A percentile compares a stretch with the other conserved stretches of the same genome.
phyloP scores from a whole-genome alignment of 1,139 yeast genomes.

The Sugiyamaella castrensis region DNA sequence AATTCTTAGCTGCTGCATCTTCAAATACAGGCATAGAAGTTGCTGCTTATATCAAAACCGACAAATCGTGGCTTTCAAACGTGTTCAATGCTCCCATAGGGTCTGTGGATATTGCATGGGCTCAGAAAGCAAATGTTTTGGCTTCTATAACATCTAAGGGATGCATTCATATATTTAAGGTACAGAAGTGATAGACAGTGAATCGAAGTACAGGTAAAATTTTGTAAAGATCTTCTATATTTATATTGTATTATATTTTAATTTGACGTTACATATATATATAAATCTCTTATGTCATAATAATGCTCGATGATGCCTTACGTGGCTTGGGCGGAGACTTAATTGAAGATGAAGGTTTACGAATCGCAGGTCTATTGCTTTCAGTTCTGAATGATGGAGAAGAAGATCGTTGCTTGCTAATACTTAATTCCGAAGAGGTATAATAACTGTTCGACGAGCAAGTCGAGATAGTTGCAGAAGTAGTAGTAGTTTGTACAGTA shows the following conservation, averaged over 20 bases:
- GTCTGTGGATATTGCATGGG: constrained; percentile 26
- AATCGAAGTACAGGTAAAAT: background rate
- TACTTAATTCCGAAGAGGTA: constrained; percentile 4
- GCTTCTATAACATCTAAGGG: constrained; percentile 25
- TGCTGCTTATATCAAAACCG: constrained; percentile 22
- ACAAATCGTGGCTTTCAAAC: constrained; percentile 22
- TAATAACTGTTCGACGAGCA: background rate
- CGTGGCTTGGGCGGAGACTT: constrained; percentile 23
- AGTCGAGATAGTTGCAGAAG: background rate
- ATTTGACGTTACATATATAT: background rate
- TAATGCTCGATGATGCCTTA: constrained; percentile 20
- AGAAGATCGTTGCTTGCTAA: constrained; percentile 19
- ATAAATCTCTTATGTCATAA: constrained; percentile 2
- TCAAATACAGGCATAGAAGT: constrained; percentile 22
- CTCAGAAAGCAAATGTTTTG: constrained; percentile 20
- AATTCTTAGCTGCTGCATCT: constrained; percentile 29
- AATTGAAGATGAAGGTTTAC: constrained; percentile 20
- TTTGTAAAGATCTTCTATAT: background rate
- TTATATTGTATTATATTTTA: constrained; percentile 6
- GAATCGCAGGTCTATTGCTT: constrained; percentile 30
- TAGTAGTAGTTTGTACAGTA: constrained; percentile 21
- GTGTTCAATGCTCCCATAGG: constrained; percentile 6
- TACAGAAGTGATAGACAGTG: background rate
- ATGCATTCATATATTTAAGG: constrained; percentile 19
- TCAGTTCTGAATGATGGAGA: constrained; percentile 5